Evolutionary conservation across 2,329 filamentous ascomycete species (phyloP).

Genomic region (Triangularia setosa): DNA sequence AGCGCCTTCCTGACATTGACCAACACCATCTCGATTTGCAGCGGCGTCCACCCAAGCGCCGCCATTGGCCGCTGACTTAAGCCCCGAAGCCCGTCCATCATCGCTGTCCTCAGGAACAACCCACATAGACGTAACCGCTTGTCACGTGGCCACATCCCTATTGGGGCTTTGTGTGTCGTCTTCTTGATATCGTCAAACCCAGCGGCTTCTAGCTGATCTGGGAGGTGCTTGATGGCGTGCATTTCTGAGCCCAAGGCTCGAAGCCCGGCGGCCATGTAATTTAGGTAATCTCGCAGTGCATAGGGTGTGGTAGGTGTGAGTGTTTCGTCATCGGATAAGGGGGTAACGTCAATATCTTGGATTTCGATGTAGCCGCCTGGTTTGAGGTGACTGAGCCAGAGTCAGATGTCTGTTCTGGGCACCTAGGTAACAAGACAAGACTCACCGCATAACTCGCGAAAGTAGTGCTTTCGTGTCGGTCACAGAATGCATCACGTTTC

Average conservation of each 20-base stretch:
- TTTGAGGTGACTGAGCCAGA: constrained; percentile 41
- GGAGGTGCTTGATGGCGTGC: constrained; percentile 36
- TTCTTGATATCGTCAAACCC: constrained; percentile 40
- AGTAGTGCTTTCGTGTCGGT: constrained; percentile 40
- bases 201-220: constrained; percentile 34
- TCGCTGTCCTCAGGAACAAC: constrained; percentile 41
- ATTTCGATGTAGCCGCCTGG: constrained; percentile 50
- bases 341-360: constrained; percentile 42
- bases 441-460: constrained; percentile 41
- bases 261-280: constrained; percentile 40
- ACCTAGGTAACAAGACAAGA: not conserved
- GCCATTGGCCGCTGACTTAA: constrained; percentile 29
- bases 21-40: constrained; percentile 37
- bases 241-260: constrained; percentile 40
- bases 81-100: constrained; percentile 34
- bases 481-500: constrained; percentile 44
- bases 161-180: constrained; percentile 41
- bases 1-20: constrained; percentile 34
- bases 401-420: not conserved
- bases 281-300: constrained; percentile 45
- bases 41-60: constrained; percentile 33
- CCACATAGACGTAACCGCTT: constrained; percentile 43
- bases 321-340: constrained; percentile 43
- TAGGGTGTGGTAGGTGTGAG: constrained; percentile 39
- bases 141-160: constrained; percentile 46